A percentile compares a stretch with the other conserved stretches of the same genome.
These are phyloP conservation scores for Viridothelium virens DNA, from an alignment of 495 filamentous ascomycete genomes.

Conservation along the genomic window DNA sequence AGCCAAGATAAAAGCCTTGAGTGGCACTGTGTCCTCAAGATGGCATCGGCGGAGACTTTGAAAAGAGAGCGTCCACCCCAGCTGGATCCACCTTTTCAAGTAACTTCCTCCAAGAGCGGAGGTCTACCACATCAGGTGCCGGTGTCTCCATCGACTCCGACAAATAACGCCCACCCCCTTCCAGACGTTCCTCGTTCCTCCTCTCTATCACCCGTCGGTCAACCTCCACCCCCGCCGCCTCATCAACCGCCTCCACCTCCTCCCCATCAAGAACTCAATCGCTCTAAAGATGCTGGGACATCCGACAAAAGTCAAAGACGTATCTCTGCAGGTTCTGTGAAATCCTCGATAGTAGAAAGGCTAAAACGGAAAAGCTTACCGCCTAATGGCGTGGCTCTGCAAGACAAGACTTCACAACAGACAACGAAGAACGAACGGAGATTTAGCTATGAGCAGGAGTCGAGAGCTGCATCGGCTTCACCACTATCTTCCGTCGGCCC, in stretches of 20 bases:
- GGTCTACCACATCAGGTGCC: background rate
- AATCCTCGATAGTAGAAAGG: background rate
- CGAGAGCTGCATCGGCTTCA: conserved; percentile 2
- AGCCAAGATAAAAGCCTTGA: background rate
- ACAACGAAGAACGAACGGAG: background rate
- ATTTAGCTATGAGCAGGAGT: conserved; percentile 4
- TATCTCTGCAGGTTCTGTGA: background rate
- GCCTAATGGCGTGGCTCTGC: background rate
- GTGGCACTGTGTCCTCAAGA: background rate
- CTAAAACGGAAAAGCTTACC: conserved; percentile 3
- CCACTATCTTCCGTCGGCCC: background rate
- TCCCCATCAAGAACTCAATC: background rate
- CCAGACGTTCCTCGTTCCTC: conserved; percentile 1
- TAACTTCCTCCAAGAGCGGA: background rate
- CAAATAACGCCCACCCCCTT: background rate
- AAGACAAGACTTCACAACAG: background rate
- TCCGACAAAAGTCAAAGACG: background rate
- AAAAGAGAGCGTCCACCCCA: background rate
- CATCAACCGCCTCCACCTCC: conserved; percentile 4
- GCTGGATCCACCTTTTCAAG: background rate
- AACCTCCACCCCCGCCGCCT: conserved; percentile 3
- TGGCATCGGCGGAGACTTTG: conserved; percentile 4
- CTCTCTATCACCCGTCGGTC: background rate
- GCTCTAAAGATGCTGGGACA: background rate
- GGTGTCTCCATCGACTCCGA: background rate